These are phyloP conservation scores for Tylopilus subfusipes DNA, from an alignment of 768 basidiomycete species.

Conservation along the genomic window DNA sequence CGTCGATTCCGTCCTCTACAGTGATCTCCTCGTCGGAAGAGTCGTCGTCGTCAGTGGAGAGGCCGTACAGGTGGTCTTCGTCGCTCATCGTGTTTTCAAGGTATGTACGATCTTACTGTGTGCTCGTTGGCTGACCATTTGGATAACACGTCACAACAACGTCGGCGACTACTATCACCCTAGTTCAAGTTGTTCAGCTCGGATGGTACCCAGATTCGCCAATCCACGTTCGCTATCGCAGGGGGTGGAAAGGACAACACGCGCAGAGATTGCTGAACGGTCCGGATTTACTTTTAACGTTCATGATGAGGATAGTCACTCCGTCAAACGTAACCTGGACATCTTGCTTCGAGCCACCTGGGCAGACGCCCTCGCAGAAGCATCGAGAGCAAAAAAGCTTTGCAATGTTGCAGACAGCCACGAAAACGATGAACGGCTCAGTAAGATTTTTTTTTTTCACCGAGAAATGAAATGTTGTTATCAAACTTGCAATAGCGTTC, in stretches of 20 bases:
- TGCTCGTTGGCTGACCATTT: no score
- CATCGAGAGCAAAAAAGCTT: slow-evolving; percentile 1
- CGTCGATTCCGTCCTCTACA: slow-evolving; percentile 59
- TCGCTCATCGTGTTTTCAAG: slow-evolving; percentile 19
- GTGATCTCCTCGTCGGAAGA: slow-evolving; percentile 76
- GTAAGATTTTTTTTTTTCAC: neutral
- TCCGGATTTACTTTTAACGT: neutral
- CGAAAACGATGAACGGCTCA: neutral
- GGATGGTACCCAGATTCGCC: slow-evolving; percentile 38
- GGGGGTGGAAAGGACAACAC: slow-evolving; percentile 33
- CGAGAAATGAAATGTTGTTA: neutral
- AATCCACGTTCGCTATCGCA: slow-evolving; percentile 45
- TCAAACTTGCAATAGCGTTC: slow-evolving; percentile 36
- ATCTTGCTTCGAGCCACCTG: slow-evolving; percentile 22
- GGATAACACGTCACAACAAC: neutral
- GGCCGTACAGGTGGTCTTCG: slow-evolving; percentile 61
- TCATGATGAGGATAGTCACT: slow-evolving; percentile 6
- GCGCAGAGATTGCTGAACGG: slow-evolving; percentile 29
- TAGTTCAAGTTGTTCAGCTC: neutral
- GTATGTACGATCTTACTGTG: neutral
- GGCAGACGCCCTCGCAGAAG: slow-evolving; percentile 9
- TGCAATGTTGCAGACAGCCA: slow-evolving; percentile 2
- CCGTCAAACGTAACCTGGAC: slow-evolving; percentile 23
- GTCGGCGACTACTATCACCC: no score
- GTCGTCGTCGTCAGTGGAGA: slow-evolving; percentile 72